Percentiles rank a stretch among this genome's conserved stretches.
Evolutionary conservation across 2,329 filamentous ascomycete genomes (phyloP).

Genomic region (Fusarium illudens): DNA sequence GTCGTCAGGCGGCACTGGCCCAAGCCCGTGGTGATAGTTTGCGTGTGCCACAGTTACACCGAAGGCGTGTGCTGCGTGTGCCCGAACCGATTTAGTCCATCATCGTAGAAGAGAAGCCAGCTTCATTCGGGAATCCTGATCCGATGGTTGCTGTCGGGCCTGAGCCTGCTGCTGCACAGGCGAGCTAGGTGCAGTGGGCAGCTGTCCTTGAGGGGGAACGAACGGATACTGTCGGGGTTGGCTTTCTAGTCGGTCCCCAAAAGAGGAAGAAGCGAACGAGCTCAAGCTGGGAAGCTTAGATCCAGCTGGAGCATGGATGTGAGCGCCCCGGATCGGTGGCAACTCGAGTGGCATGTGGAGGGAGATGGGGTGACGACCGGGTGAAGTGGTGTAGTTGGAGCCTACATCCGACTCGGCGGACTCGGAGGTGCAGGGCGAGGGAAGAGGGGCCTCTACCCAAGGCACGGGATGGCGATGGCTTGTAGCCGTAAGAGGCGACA

Average conservation of each 20-base stretch:
- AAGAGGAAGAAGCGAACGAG: slow-evolving; percentile 18
- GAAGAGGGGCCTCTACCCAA: slow-evolving; percentile 47
- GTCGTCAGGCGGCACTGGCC: neutral
- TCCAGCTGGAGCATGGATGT: slow-evolving; percentile 5
- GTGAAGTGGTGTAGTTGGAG: slow-evolving; percentile 69
- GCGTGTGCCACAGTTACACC: neutral
- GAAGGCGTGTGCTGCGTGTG: neutral
- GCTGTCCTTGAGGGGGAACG: slow-evolving; percentile 29
- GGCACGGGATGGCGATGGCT: slow-evolving; percentile 33
- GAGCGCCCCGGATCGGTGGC: slow-evolving; percentile 45
- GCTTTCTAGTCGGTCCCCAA: slow-evolving; percentile 10
- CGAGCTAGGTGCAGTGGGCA: slow-evolving; percentile 43
- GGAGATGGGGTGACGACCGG: slow-evolving; percentile 50
- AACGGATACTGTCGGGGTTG: slow-evolving; percentile 26
- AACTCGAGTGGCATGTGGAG: slow-evolving; percentile 53
- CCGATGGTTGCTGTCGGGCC: slow-evolving; percentile 12
- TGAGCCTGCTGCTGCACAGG: slow-evolving; percentile 34
- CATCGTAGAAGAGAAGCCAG: slow-evolving; percentile 36
- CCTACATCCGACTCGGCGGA: slow-evolving; percentile 72
- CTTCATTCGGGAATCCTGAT: slow-evolving; percentile 39
- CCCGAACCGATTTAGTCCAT: neutral
- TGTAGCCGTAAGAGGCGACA: slow-evolving; percentile 27
- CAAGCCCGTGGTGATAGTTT: neutral
- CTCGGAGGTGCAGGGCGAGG: slow-evolving; percentile 52
- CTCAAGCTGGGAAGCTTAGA: slow-evolving; percentile 45